phyloP scores from a whole-genome alignment of 2,329 filamentous ascomycete genomes.

The Neocucurbitaria cava region DNA sequence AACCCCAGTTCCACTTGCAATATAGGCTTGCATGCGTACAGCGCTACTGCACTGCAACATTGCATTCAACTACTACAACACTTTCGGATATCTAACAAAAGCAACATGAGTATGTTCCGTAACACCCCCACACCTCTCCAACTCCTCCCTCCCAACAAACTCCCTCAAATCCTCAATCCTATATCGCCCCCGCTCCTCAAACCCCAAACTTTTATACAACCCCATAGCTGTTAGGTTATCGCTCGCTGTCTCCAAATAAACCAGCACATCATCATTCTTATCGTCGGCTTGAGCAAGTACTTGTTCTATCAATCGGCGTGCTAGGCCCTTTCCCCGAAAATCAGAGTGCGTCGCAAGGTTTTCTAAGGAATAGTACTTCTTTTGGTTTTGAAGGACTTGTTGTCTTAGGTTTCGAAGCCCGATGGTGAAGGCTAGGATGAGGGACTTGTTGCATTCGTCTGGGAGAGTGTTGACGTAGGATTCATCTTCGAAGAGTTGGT shows the following conservation, averaged over 20 bases:
- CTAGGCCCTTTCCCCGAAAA: background rate
- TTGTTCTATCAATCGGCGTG: background rate
- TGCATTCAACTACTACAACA: too few species aligned
- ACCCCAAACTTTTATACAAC: constrained; percentile 36
- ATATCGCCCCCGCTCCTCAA: constrained; percentile 25
- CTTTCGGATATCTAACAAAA: constrained; percentile 2
- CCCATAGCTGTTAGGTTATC: constrained; percentile 32
- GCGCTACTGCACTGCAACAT: too few species aligned
- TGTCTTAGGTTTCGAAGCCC: background rate
- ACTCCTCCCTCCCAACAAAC: background rate
- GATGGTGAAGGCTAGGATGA: background rate
- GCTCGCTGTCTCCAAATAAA: constrained; percentile 37
- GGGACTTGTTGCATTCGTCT: background rate
- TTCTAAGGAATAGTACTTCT: background rate
- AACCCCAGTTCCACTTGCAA: too few species aligned
- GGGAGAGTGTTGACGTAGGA: constrained; percentile 20
- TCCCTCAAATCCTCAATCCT: too few species aligned
- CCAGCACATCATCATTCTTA: constrained; percentile 7
- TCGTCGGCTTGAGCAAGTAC: constrained; percentile 23
- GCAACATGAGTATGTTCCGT: constrained; percentile 6
- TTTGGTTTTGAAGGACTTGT: background rate
- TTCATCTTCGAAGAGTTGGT: constrained; percentile 32
- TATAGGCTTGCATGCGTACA: too few species aligned
- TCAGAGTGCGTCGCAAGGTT: background rate
- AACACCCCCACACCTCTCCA: background rate